A percentile compares a stretch with the other conserved stretches of the same genome.
Evolutionary conservation across 495 filamentous ascomycete genomes (phyloP).

Genomic region (Astrocystis sublimbata): DNA sequence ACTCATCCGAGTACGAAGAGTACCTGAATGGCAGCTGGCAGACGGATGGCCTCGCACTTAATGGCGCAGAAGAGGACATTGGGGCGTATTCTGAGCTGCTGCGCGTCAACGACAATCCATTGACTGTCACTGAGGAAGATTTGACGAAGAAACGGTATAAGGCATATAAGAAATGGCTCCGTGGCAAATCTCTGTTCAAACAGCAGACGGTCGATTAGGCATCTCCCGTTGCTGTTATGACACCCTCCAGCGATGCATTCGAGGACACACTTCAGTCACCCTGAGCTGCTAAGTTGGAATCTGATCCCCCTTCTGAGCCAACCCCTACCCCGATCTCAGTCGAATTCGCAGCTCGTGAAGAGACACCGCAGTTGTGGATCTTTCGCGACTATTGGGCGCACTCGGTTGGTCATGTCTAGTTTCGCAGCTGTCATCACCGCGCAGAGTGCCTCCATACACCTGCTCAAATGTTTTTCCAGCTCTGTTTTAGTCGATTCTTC

Average conservation of each 20-base stretch:
- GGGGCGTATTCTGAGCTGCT: constrained; percentile 75
- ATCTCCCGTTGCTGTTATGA: constrained; percentile 18
- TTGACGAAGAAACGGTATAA: constrained; percentile 89
- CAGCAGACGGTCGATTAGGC: constrained; percentile 70
- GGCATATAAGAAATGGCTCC: constrained; percentile 90
- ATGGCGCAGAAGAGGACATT: constrained; percentile 62
- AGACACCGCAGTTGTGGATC: constrained; percentile 44
- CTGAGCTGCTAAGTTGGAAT: not conserved
- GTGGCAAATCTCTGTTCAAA: constrained; percentile 91
- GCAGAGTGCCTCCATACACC: constrained; percentile 30
- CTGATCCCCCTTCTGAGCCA: not conserved
- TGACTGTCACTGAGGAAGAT: constrained; percentile 87
- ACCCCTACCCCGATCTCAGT: not conserved
- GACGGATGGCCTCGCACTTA: constrained; percentile 35
- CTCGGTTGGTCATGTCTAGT: constrained; percentile 32
- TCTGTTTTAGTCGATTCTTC: constrained; percentile 21
- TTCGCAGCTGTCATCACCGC: constrained; percentile 32
- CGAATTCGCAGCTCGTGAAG: constrained; percentile 31
- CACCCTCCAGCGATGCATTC: constrained; percentile 11
- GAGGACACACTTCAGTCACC: not conserved
- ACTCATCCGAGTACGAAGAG: constrained; percentile 67
- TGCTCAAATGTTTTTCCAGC: constrained; percentile 51
- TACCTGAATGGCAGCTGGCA: constrained; percentile 64
- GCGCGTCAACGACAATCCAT: constrained; percentile 71
- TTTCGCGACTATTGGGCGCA: constrained; percentile 41